Percentiles rank a stretch among this genome's conserved stretches.
phyloP scores from a whole-genome alignment of 305 asterid genomes.

The Fraxinus albicans region DNA sequence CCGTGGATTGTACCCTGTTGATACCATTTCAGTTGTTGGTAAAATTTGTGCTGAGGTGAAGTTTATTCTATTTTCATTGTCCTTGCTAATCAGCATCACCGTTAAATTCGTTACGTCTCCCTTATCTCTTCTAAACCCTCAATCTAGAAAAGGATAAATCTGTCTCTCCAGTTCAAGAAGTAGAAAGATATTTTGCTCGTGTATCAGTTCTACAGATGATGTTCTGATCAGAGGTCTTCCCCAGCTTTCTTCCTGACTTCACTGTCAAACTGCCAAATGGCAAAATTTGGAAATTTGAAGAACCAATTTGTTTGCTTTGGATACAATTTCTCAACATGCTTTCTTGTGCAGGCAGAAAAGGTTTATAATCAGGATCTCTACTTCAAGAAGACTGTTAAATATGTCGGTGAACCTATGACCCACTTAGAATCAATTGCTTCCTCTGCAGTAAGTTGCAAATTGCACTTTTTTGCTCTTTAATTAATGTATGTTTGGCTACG shows the following conservation, averaged over 20 bases:
- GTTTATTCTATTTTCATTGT: conserved; percentile 6
- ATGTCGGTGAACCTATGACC: conserved; percentile 72
- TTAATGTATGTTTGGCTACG: neutral
- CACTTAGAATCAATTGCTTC: conserved; percentile 93
- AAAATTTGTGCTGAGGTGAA: conserved; percentile 85
- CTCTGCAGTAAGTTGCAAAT: conserved; percentile 56
- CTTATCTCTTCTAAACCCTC: neutral
- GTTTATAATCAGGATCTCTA: conserved; percentile 78
- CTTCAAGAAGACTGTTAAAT: conserved; percentile 71
- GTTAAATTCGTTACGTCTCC: neutral
- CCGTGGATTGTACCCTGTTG: conserved; percentile 76
- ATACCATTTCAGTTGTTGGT: conserved; percentile 78
- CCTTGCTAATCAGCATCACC: conserved; percentile 14
- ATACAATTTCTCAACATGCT: neutral
- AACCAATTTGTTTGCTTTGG: neutral
- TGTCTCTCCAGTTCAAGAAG: neutral
- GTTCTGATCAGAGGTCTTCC: neutral
- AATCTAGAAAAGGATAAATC: neutral
- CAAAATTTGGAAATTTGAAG: neutral
- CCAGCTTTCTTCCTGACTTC: neutral
- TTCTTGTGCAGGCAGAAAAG: conserved; percentile 70
- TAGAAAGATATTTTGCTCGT: neutral
- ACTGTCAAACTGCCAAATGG: neutral
- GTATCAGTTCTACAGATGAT: neutral
- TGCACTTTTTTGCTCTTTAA: neutral